Percentiles rank a stretch among this genome's conserved stretches.
These are phyloP conservation scores for Scalesia atractyloides DNA, from an alignment of 129 eudicot genomes.

Conservation along the genomic window DNA sequence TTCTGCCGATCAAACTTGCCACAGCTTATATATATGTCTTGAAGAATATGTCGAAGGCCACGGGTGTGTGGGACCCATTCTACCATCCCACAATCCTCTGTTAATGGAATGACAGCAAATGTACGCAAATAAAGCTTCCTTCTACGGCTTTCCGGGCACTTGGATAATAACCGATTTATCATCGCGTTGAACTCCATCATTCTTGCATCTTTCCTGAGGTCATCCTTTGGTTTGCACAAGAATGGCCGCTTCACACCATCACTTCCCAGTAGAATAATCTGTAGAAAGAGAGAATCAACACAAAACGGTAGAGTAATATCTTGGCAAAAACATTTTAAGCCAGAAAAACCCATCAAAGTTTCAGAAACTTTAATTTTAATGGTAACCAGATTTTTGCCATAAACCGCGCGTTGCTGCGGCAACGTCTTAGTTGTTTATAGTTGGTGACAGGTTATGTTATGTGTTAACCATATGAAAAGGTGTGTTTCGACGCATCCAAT, in stretches of 20 bases:
- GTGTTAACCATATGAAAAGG: too few relatives aligned
- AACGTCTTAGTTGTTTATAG: too few relatives aligned
- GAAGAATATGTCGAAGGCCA: slow-evolving; percentile 96
- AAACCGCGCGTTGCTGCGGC: too few relatives aligned
- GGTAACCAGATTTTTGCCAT: too few relatives aligned
- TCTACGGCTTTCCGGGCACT: slow-evolving; percentile 92
- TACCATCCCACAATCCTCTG: slow-evolving; percentile 99
- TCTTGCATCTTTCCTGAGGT: slow-evolving; percentile 96
- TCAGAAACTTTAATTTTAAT: neutral
- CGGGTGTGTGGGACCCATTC: slow-evolving; percentile 99
- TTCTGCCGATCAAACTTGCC: slow-evolving; percentile 93
- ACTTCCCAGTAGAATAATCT: slow-evolving; percentile 91
- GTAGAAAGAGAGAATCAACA: slow-evolving; percentile 26
- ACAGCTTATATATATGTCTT: slow-evolving; percentile 88
- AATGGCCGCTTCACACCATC: slow-evolving; percentile 89
- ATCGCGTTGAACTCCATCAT: slow-evolving; percentile 99
- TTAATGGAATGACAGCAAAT: slow-evolving; percentile 89
- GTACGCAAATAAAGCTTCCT: slow-evolving; percentile 93
- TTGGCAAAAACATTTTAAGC: neutral
- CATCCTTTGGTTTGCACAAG: slow-evolving; percentile 98
- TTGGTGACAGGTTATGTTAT: too few relatives aligned
- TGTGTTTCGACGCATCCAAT: too few relatives aligned
- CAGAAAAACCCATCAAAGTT: slow-evolving; percentile 1
- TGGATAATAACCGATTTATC: slow-evolving; percentile 88
- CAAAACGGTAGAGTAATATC: slow-evolving; percentile 3